phyloP scores from a whole-genome alignment of 75 land plant species.

The Pinus tabuliformis region DNA sequence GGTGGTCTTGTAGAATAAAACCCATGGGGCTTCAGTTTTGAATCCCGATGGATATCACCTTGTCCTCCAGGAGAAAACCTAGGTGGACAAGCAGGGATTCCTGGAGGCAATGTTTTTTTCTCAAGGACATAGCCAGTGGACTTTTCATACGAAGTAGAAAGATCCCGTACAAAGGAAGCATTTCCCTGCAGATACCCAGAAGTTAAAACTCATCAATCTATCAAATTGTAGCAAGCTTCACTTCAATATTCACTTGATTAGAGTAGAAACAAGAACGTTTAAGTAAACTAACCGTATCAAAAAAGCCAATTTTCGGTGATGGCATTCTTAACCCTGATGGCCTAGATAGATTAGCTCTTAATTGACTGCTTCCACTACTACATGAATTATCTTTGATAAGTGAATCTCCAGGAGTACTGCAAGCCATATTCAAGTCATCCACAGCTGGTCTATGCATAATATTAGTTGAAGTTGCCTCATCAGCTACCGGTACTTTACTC shows the following conservation, averaged over 20 bases:
- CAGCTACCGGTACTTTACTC: neutral
- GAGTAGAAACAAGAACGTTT: neutral
- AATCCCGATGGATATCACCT: neutral
- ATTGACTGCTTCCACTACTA: neutral
- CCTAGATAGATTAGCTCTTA: neutral
- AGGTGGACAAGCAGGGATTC: neutral
- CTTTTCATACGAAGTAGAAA: neutral
- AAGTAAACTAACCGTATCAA: neutral
- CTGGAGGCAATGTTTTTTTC: neutral
- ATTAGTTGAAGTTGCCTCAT: neutral
- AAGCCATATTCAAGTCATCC: neutral
- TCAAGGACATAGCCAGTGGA: neutral
- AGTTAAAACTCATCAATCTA: neutral
- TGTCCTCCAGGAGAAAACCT: neutral
- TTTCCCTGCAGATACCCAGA: neutral
- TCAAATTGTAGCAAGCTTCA: neutral
- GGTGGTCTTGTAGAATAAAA: neutral
- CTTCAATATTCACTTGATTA: neutral
- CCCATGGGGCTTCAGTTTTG: neutral
- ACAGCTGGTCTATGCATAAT: neutral
- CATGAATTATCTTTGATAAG: neutral
- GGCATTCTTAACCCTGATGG: neutral
- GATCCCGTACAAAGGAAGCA: neutral
- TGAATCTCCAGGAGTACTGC: neutral
- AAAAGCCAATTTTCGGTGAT: neutral